phyloP scores from a whole-genome alignment of 192 early-diverging fungal species.

The Coemansia javaensis region DNA sequence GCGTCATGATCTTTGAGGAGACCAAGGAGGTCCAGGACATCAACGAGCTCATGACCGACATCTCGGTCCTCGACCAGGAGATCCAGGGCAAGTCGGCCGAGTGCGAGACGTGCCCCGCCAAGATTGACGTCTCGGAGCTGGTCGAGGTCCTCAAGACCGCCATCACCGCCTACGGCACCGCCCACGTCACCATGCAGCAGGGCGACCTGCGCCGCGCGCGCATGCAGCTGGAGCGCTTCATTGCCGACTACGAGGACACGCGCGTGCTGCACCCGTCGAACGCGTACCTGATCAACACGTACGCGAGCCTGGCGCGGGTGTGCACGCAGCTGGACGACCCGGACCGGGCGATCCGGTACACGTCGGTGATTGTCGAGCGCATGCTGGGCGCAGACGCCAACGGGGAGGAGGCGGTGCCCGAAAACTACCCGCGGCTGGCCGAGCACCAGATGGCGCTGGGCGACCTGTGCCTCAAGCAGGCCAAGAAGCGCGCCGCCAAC shows the following conservation, averaged over 20 bases:
- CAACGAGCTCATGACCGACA: conserved; percentile 54
- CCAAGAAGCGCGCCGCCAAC: conserved; percentile 46
- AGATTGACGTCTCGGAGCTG: conserved; percentile 46
- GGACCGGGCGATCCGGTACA: conserved; percentile 48
- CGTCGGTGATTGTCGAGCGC: conserved; percentile 32
- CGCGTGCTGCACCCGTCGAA: conserved; percentile 51
- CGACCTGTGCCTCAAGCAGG: conserved; percentile 56
- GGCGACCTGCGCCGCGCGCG: conserved; percentile 40
- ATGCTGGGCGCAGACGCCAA: conserved; percentile 37
- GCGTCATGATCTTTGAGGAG: conserved; percentile 57
- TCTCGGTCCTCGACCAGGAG: conserved; percentile 50
- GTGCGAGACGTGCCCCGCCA: conserved; percentile 51
- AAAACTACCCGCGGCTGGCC: conserved; percentile 56
- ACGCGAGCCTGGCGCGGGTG: conserved; percentile 32
- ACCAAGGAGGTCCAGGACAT: conserved; percentile 58
- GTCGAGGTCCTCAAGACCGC: conserved; percentile 52
- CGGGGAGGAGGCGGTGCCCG: conserved; percentile 36
- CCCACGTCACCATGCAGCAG: conserved; percentile 43
- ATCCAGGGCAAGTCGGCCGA: conserved; percentile 54
- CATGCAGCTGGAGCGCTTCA: conserved; percentile 43
- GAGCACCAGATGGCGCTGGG: conserved; percentile 56
- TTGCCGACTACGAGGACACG: conserved; percentile 48
- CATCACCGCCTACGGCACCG: conserved; percentile 46
- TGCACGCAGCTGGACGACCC: conserved; percentile 35
- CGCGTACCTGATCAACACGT: conserved; percentile 48